phyloP scores from a whole-genome alignment of 371 early-diverging fungal species.

The Conidiobolus incongruus region DNA sequence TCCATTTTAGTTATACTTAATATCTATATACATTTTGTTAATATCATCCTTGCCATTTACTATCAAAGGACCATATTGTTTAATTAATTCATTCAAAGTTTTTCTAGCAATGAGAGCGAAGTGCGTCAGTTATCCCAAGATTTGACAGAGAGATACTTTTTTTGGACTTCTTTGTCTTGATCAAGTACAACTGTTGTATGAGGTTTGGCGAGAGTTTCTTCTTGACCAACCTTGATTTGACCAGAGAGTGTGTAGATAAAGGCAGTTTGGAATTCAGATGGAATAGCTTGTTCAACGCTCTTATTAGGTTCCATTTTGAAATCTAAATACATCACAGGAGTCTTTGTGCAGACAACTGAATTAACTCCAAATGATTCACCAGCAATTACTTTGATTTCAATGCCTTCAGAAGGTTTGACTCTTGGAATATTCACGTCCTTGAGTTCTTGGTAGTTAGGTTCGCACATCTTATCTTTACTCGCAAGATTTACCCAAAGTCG shows the following conservation, averaged over 20 bases:
- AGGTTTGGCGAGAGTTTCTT: too few species aligned
- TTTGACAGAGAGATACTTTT: constrained; percentile 14
- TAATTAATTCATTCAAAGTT: constrained; percentile 14
- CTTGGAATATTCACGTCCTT: too few species aligned
- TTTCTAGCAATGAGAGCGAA: neutral
- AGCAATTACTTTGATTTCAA: too few species aligned
- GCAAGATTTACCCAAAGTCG: constrained; percentile 53
- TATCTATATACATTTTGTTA: neutral
- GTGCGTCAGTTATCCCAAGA: constrained; percentile 10
- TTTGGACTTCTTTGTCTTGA: constrained; percentile 13
- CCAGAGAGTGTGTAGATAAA: too few species aligned
- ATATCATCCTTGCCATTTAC: neutral
- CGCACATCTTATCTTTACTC: constrained; percentile 32
- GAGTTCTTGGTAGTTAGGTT: constrained; percentile 48
- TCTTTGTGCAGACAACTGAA: constrained; percentile 32
- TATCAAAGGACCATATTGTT: constrained; percentile 32
- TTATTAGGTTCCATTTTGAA: constrained; percentile 25
- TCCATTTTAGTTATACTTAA: neutral
- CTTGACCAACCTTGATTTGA: too few species aligned
- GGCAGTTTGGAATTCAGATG: too few species aligned
- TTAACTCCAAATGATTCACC: too few species aligned
- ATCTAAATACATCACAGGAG: constrained; percentile 51
- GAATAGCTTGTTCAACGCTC: too few species aligned
- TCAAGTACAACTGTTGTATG: constrained; percentile 24
- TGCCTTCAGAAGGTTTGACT: too few species aligned